Evolutionary conservation across 1,284 basidiomycete genomes (phyloP).

Genomic region (Cryptococcus sp.): DNA sequence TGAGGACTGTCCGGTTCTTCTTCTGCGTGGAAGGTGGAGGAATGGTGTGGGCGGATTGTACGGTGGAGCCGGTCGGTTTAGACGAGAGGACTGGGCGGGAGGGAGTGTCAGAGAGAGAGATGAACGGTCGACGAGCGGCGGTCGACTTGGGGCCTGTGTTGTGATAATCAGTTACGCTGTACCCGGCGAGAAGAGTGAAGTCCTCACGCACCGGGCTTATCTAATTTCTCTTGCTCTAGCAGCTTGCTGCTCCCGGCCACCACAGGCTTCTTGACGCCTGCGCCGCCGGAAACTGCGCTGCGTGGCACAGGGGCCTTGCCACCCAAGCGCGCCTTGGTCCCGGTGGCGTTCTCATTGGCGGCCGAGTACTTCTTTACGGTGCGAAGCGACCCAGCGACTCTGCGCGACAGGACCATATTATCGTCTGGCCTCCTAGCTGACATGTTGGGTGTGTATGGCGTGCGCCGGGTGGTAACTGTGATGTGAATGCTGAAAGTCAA

Average conservation of each 20-base stretch:
- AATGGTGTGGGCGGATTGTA: neutral
- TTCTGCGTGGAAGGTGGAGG: neutral
- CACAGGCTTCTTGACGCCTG: neutral
- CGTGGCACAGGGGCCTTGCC: neutral
- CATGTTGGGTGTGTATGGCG: slow-evolving; percentile 4
- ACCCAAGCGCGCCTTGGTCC: no score
- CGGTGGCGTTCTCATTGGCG: slow-evolving; percentile 1
- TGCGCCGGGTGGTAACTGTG: neutral
- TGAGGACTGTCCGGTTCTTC: neutral
- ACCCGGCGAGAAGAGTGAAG: neutral
- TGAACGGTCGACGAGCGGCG: neutral
- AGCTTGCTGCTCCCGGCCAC: neutral
- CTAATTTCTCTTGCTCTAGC: neutral
- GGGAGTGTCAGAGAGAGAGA: neutral
- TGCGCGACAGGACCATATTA: slow-evolving; percentile 3
- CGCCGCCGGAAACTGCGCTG: neutral
- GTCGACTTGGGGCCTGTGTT: neutral
- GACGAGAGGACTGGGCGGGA: slow-evolving; percentile 3
- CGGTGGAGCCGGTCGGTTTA: neutral
- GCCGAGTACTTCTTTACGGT: neutral
- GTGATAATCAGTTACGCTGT: neutral
- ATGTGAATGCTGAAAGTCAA: slow-evolving; percentile 9
- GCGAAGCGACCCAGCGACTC: neutral
- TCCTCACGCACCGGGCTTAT: neutral
- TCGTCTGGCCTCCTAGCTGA: slow-evolving; percentile 17